Evolutionary conservation across 202 grass and related monocot species (phyloP).

Genomic region (Saccharum hybrid): DNA sequence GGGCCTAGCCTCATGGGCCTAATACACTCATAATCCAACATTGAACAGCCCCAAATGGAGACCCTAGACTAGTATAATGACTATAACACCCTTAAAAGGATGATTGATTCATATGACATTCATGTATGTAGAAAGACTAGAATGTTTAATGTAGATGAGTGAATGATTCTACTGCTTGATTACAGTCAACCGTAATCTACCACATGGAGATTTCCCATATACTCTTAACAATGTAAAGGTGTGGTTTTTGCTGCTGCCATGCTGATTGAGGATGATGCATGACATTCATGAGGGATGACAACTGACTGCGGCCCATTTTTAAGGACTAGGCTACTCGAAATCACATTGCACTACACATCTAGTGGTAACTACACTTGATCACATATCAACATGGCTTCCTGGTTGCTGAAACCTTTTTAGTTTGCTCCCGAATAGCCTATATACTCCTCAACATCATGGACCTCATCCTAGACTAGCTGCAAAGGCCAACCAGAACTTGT

Average conservation of each 20-base stretch:
- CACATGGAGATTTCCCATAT: not conserved
- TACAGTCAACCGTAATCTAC: too few relatives aligned
- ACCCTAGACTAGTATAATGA: too few relatives aligned
- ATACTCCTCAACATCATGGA: not conserved
- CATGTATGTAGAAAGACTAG: too few relatives aligned
- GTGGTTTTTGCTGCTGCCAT: not conserved
- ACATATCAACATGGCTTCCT: not conserved
- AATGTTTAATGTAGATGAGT: too few relatives aligned
- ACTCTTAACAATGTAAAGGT: not conserved
- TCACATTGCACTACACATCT: not conserved
- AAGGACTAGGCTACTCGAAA: not conserved
- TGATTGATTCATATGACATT: too few relatives aligned
- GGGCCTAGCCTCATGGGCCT: too few relatives aligned
- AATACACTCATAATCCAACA: too few relatives aligned
- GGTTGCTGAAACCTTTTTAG: not conserved
- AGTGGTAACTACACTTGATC: not conserved
- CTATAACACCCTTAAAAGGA: too few relatives aligned
- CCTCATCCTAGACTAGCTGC: not conserved
- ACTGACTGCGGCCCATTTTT: not conserved
- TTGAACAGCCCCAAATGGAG: too few relatives aligned
- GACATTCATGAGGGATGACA: not conserved
- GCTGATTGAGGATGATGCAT: slow-evolving; percentile 4
- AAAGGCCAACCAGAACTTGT: not conserved
- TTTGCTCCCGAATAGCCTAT: not conserved
- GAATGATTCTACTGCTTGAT: too few relatives aligned